Percentiles rank a stretch among this genome's conserved stretches.
phyloP scores from a whole-genome alignment of 2,329 filamentous ascomycete species.

The Penicillium sp. region DNA sequence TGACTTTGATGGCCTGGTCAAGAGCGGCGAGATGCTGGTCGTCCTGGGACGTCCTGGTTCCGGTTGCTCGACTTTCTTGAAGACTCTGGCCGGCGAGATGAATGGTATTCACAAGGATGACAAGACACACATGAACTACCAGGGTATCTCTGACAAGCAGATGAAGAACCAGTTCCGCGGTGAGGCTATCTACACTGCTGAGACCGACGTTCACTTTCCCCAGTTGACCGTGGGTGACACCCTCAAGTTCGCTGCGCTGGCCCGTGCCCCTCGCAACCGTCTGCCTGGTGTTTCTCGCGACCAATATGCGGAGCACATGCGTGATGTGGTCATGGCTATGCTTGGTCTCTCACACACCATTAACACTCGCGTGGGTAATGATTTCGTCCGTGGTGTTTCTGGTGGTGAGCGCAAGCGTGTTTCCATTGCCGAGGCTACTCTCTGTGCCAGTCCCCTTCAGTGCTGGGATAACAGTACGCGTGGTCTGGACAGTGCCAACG shows the following conservation, averaged over 20 bases:
- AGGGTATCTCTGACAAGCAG: slow-evolving; percentile 55
- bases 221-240: slow-evolving; percentile 78
- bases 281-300: slow-evolving; percentile 47
- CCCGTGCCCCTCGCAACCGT: slow-evolving; percentile 55
- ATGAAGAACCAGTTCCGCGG: slow-evolving; percentile 79
- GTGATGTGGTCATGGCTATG: slow-evolving; percentile 52
- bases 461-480: slow-evolving; percentile 56
- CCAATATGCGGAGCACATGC: slow-evolving; percentile 48
- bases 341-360: slow-evolving; percentile 56
- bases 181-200: slow-evolving; percentile 84
- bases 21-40: slow-evolving; percentile 60
- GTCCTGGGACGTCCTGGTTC: slow-evolving; percentile 57
- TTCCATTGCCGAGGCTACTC: slow-evolving; percentile 59
- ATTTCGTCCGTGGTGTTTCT: slow-evolving; percentile 65
- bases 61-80: slow-evolving; percentile 80
- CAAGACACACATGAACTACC: slow-evolving; percentile 77
- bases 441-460: slow-evolving; percentile 53
- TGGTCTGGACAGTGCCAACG: slow-evolving; percentile 59
- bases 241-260: slow-evolving; percentile 73
- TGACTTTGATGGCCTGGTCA: slow-evolving; percentile 66
- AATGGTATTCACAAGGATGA: slow-evolving; percentile 77
- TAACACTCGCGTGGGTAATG: slow-evolving; percentile 54
- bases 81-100: slow-evolving; percentile 81
- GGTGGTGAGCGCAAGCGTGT: slow-evolving; percentile 66
- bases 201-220: slow-evolving; percentile 83